These are phyloP conservation scores for Amanita pallidorosea DNA, from an alignment of 768 basidiomycete genomes.

Conservation along the genomic window DNA sequence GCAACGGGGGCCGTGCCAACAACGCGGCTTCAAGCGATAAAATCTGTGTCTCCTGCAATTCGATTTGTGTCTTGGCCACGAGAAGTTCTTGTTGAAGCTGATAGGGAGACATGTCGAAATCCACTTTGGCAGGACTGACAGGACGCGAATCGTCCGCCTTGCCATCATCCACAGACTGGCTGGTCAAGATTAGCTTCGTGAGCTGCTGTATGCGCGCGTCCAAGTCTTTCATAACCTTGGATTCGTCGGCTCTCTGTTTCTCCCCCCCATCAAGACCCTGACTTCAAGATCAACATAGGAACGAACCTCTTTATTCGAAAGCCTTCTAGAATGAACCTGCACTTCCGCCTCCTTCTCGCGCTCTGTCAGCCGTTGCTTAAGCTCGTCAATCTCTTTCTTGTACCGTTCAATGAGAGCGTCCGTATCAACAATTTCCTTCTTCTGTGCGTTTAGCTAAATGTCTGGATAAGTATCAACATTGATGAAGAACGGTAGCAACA, in stretches of 20 bases:
- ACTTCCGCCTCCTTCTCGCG: slow-evolving; percentile 54
- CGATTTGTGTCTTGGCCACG: slow-evolving; percentile 62
- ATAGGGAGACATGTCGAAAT: slow-evolving; percentile 84
- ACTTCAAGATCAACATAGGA: not conserved
- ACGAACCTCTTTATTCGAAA: slow-evolving; percentile 41
- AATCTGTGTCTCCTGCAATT: slow-evolving; percentile 76
- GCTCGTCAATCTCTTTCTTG: slow-evolving; percentile 86
- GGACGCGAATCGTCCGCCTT: slow-evolving; percentile 67
- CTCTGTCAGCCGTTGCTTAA: slow-evolving; percentile 64
- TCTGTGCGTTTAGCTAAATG: slow-evolving; percentile 65
- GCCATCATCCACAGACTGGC: slow-evolving; percentile 65
- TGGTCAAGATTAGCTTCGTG: slow-evolving; percentile 78
- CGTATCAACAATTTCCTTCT: slow-evolving; percentile 90
- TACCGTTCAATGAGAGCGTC: slow-evolving; percentile 92
- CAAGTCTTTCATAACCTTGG: slow-evolving; percentile 75
- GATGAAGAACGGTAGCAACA: slow-evolving; percentile 9
- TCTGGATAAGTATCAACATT: not conserved
- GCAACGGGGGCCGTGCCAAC: slow-evolving; percentile 55
- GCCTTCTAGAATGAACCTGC: slow-evolving; percentile 24
- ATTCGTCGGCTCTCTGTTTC: slow-evolving; percentile 70
- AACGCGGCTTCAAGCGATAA: slow-evolving; percentile 75
- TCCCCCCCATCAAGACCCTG: not conserved
- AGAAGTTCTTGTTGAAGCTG: slow-evolving; percentile 90
- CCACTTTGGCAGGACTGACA: slow-evolving; percentile 76
- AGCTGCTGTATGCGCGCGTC: slow-evolving; percentile 73